Percentiles rank a stretch among this genome's conserved stretches.
phyloP scores from a whole-genome alignment of 2,329 filamentous ascomycete genomes.

The Fusarium lateritium region DNA sequence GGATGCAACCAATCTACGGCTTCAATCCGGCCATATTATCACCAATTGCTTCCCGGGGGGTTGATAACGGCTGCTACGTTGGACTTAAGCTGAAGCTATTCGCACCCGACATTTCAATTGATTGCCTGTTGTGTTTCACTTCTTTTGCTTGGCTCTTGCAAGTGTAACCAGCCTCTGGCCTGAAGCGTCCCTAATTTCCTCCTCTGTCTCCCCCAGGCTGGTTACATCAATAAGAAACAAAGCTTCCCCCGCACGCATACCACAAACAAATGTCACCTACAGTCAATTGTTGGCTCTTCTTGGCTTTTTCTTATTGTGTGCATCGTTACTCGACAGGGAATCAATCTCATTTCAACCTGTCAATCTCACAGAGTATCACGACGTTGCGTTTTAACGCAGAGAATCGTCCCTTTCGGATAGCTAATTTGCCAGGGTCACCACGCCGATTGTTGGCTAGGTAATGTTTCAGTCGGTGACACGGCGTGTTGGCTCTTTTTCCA shows the following conservation, averaged over 20 bases:
- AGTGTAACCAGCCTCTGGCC: conserved; percentile 22
- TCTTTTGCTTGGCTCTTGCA: not conserved
- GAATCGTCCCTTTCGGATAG: not conserved
- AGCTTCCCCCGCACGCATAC: conserved; percentile 16
- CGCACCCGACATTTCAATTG: not conserved
- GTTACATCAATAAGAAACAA: conserved; percentile 31
- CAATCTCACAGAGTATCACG: conserved; percentile 23
- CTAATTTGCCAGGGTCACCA: not conserved
- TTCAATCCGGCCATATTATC: conserved; percentile 37
- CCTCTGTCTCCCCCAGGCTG: not conserved
- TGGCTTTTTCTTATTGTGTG: not conserved
- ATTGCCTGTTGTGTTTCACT: not conserved
- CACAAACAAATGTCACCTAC: conserved; percentile 20
- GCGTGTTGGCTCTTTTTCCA: not conserved
- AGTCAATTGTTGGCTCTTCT: not conserved
- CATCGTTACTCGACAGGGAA: conserved; percentile 19
- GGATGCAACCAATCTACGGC: conserved; percentile 33
- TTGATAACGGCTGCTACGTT: conserved; percentile 32
- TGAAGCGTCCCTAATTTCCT: conserved; percentile 2
- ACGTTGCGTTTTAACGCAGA: conserved; percentile 21
- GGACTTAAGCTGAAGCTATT: conserved; percentile 25
- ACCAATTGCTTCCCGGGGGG: conserved; percentile 12
- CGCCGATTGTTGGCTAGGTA: not conserved
- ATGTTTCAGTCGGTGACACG: conserved; percentile 10
- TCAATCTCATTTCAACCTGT: conserved; percentile 6